Base-by-base conservation (phyloP, 495 filamentous ascomycete species). In the Talaromyces thailandensis region DNA sequence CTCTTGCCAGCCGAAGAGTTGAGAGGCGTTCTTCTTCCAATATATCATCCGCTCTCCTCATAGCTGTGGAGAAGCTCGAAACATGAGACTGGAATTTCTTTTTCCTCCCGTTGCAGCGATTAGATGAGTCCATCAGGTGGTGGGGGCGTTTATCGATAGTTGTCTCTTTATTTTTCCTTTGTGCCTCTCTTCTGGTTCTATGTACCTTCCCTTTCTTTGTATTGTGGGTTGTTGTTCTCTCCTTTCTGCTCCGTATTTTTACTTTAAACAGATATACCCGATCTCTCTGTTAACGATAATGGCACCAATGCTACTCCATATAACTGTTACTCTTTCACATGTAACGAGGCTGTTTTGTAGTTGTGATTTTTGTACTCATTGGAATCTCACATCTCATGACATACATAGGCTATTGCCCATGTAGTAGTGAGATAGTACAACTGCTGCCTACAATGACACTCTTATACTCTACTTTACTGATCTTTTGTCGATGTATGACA, bases 261-360 rank as follows among this genome's bases (percentile, higher is more conserved):
- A 55, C 24, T 55, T 28, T 55, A 24, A 55, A 55, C 51, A 55
- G 26, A 55, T 55, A 55, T 55, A 55, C 51, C 51, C 51, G 2
- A 28, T 28, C 24, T 55, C 51, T 55, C 26, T 23, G 23, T 55
- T 55, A 28, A 25, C 23, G 51, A 55, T 28, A 55, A 26, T 55
- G 51, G 12, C 26, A 25, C 14, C 51, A 28, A 14, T 40, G 16
- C 35, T 40, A 40, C 35, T 40, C 45, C 7, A 50, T 50, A n/a
- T 23, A n/a, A 16, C 21, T 23, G 7, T 23, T 50, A 23, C n/a
- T 50, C 0, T 50, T 3, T 11, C 35, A 40, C 16, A 40, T 14
- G 5, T 16, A 2, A 16, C 14, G 14, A 40, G 16, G 35, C 16
- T 14, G 3, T 40, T 14, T 14, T 37, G 35, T 40, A n/a, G 35